phyloP scores from a whole-genome alignment of 1,139 yeast genomes.

The Geotrichum carabidarum region DNA sequence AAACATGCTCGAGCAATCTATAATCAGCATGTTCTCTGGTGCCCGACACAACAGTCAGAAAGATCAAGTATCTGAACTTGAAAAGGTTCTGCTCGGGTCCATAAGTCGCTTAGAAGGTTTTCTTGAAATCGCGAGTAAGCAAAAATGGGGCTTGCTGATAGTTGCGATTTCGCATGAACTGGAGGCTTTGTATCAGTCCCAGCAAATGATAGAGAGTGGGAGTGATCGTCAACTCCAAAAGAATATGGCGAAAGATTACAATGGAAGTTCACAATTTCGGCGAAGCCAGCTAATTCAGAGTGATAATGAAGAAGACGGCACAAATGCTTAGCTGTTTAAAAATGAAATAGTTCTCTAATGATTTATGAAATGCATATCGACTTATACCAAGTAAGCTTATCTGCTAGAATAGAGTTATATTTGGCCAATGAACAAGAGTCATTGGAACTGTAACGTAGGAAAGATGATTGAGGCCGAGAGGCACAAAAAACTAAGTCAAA shows the following conservation, averaged over 20 bases:
- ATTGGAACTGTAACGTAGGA: neutral
- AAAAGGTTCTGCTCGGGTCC: neutral
- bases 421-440: neutral
- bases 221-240: neutral
- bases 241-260: neutral
- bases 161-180: slow-evolving; percentile 17
- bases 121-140: neutral
- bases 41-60: slow-evolving; percentile 3
- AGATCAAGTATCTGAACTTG: slow-evolving; percentile 14
- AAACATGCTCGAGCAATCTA: slow-evolving; percentile 22
- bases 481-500: slow-evolving; percentile 3
- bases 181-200: slow-evolving; percentile 12
- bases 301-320: slow-evolving; percentile 9
- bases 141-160: slow-evolving; percentile 13
- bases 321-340: neutral
- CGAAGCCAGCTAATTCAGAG: neutral
- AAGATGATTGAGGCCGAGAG: neutral
- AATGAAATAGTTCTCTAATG: neutral
- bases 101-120: slow-evolving; percentile 1
- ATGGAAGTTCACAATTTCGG: neutral
- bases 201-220: slow-evolving; percentile 14
- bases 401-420: neutral
- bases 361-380: neutral
- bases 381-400: neutral
- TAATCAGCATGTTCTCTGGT: slow-evolving; percentile 11